Percentiles rank a stretch among this genome's conserved stretches.
Evolutionary conservation across 2,329 filamentous ascomycete genomes (phyloP).

Genomic region (Monosporascus sp.): DNA sequence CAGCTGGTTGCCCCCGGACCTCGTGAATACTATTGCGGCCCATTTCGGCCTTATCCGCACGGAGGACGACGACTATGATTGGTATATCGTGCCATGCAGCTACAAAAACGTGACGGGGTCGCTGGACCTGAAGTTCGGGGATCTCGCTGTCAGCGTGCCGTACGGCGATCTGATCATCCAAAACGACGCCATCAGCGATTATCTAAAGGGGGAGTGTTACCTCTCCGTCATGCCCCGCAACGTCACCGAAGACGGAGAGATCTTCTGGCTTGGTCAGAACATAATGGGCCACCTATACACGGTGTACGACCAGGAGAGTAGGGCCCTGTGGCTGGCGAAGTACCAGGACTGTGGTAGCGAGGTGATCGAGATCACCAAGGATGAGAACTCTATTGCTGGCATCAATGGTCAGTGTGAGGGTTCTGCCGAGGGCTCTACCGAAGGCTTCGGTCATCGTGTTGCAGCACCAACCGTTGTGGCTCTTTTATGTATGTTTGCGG

Average conservation of each 20-base stretch:
- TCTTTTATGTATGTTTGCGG: not conserved
- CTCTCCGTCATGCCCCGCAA: slow-evolving; percentile 1
- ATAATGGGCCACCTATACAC: slow-evolving; percentile 1
- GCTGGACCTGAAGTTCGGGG: slow-evolving; percentile 1
- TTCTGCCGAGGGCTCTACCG: not conserved
- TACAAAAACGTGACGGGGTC: not conserved
- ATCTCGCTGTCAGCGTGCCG: slow-evolving; percentile 1
- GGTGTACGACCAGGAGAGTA: slow-evolving; percentile 2
- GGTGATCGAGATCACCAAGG: not conserved
- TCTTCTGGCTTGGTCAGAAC: slow-evolving; percentile 2
- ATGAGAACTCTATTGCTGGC: not conserved
- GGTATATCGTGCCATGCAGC: slow-evolving; percentile 2
- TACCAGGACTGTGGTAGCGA: slow-evolving; percentile 3
- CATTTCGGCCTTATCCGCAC: slow-evolving; percentile 8
- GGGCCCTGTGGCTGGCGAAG: slow-evolving; percentile 2
- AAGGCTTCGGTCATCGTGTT: not conserved
- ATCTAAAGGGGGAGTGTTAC: not conserved
- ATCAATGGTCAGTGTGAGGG: slow-evolving; percentile 1
- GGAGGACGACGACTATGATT: not conserved
- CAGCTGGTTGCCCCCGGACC: not conserved
- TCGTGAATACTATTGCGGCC: not conserved
- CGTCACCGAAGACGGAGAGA: not conserved
- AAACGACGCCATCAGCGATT: not conserved
- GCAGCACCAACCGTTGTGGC: not conserved
- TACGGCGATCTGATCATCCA: slow-evolving; percentile 1